These are phyloP conservation scores for Monotropa hypopitys DNA, from an alignment of 179 eudicot species.

Conservation along the genomic window DNA sequence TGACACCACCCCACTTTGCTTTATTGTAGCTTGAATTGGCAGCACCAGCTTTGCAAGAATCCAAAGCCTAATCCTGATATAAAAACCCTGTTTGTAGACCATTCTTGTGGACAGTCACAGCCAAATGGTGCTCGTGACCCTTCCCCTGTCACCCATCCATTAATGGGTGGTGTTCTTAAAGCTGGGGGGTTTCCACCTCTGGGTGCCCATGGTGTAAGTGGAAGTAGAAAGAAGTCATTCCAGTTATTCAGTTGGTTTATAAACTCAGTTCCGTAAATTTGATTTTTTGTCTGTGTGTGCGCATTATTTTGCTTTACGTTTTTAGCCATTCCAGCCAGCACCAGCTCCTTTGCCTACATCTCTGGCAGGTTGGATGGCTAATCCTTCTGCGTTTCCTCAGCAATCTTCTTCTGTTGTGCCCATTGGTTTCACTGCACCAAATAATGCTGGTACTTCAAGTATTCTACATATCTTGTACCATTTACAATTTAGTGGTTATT, in stretches of 20 bases:
- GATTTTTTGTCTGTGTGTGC: constrained; percentile 7
- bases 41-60: constrained; percentile 80
- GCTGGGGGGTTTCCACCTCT: constrained; percentile 66
- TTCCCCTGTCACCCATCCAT: constrained; percentile 62
- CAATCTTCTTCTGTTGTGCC: constrained; percentile 67
- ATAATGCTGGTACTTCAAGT: constrained; percentile 38
- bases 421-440: constrained; percentile 52
- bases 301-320: neutral
- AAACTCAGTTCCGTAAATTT: neutral
- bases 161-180: constrained; percentile 54
- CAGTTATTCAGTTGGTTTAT: neutral
- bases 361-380: constrained; percentile 78
- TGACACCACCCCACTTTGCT: constrained; percentile 12
- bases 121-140: constrained; percentile 82
- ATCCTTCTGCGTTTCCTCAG: constrained; percentile 61
- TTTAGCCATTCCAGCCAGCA: constrained; percentile 60
- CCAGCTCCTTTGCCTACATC: constrained; percentile 48
- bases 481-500: neutral
- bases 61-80: constrained; percentile 81
- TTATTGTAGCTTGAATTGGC: constrained; percentile 73
- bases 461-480: neutral
- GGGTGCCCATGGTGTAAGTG: constrained; percentile 76
- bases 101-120: constrained; percentile 74
- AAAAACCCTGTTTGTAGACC: constrained; percentile 80
- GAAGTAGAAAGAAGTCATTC: neutral